A percentile compares a stretch with the other conserved stretches of the same genome.
Conservation (phyloP, 164 flowering plant genomes). For the Chimonanthus praecox region DNA sequence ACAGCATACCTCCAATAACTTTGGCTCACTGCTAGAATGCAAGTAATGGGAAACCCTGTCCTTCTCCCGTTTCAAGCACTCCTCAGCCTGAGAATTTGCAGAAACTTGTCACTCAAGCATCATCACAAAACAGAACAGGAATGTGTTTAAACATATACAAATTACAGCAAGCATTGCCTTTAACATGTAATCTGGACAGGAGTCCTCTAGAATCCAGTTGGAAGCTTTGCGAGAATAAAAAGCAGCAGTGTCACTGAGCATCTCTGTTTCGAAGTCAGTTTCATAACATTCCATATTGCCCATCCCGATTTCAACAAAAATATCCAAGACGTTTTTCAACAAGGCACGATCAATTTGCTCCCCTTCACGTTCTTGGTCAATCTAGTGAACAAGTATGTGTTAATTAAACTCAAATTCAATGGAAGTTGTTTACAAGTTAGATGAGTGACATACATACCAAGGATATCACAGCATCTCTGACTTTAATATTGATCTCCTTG, state of each 20-base stretch:
- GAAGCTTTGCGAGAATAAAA: slow-evolving; percentile 83
- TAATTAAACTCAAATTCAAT: not conserved
- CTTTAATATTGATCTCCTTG: slow-evolving; percentile 13
- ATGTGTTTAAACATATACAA: not conserved
- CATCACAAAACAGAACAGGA: not conserved
- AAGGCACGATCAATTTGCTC: slow-evolving; percentile 80
- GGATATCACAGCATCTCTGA: slow-evolving; percentile 20
- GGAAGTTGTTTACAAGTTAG: not conserved
- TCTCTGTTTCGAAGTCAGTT: slow-evolving; percentile 54
- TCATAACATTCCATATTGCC: slow-evolving; percentile 60
- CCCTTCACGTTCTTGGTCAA: slow-evolving; percentile 26
- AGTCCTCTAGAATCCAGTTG: slow-evolving; percentile 76
- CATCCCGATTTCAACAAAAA: slow-evolving; percentile 87
- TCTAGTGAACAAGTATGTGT: slow-evolving; percentile 2
- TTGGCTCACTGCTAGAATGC: slow-evolving; percentile 75
- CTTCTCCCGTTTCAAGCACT: slow-evolving; percentile 78
- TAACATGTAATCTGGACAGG: slow-evolving; percentile 84
- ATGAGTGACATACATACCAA: slow-evolving; percentile 7
- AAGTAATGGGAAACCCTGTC: slow-evolving; percentile 81
- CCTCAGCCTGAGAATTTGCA: slow-evolving; percentile 56
- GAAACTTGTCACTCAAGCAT: not conserved
- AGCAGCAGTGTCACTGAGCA: slow-evolving; percentile 63
- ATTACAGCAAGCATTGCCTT: slow-evolving; percentile 33
- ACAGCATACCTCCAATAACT: slow-evolving; percentile 61
- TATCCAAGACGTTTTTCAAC: slow-evolving; percentile 69